Base-by-base conservation (phyloP, 768 basidiomycete genomes). In the Naganishia friedmannii region DNA sequence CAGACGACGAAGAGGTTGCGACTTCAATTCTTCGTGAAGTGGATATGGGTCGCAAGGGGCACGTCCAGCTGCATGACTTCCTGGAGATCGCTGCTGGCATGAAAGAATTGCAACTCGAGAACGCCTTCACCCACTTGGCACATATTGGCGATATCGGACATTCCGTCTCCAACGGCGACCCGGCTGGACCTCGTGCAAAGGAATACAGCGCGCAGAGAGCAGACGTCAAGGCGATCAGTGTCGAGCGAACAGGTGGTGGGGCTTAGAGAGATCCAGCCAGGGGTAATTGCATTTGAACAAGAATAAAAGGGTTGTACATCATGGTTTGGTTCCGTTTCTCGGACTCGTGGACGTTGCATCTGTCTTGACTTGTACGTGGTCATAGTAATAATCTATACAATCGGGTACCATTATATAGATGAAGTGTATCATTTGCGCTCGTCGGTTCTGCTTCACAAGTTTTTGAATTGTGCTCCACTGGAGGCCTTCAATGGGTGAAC, bases 11-110 rank as follows among this genome's bases (percentile, higher is more conserved):
- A 70, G 77, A 80, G 45, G 72, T 74, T 1, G 77, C 13, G 75
- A 78, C 31, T 70, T 72, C 29, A n/a, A 80, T 83, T 57, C 67
- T 83, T n/a, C 67, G 74, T 26, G 82, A 83, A 72, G 81, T 83
- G 45, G 82, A 82, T 68, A 79, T 77, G 55, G 75, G 80, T 39
- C 72, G 81, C 26, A 83, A 84, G 74, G 80, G 81, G 32, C 85
- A 85, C 31, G 81, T 96, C 56, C 87, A 88, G 72, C 87, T 92
- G 75, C 90, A 94, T 73, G 90, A 91, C 77, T 94, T 94, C 79
- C 84, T 93, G 58, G 92, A 94, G 53, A 79, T 83, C 70, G 83
- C 82, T 3, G 83, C 83, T 26, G 83, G 83, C 6, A 73, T 82
- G 56, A 83, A 83, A 72, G 81, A 83, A 65, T 70, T 82, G 3